phyloP scores from a whole-genome alignment of 1,284 basidiomycete species.

The Cystobasidium slooffiae region DNA sequence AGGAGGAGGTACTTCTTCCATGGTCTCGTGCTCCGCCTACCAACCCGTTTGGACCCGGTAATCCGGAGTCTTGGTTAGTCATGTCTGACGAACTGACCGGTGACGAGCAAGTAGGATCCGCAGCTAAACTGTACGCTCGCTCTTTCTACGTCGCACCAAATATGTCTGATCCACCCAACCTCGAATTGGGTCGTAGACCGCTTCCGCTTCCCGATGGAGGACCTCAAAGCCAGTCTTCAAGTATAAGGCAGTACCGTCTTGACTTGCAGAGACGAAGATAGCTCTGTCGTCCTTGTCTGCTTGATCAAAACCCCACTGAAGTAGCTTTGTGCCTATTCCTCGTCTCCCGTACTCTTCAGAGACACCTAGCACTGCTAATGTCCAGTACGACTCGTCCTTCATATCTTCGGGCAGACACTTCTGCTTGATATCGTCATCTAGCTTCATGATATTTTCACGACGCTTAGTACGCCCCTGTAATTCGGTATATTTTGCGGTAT shows the following conservation, averaged over 20 bases:
- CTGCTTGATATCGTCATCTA: constrained; percentile 5
- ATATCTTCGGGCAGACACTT: constrained; percentile 14
- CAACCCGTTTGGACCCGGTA: too few relatives aligned
- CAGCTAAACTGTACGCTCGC: background rate
- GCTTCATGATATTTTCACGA: constrained; percentile 8
- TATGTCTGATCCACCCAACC: constrained; percentile 29
- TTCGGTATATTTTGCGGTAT: background rate
- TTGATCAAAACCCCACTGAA: constrained; percentile 32
- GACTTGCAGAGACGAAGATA: constrained; percentile 24
- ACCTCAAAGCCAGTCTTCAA: constrained; percentile 19
- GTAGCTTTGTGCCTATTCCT: constrained; percentile 34
- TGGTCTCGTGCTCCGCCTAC: too few relatives aligned
- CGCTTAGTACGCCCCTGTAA: background rate
- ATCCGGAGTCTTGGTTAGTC: too few relatives aligned
- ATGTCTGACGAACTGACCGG: background rate
- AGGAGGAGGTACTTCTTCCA: too few relatives aligned
- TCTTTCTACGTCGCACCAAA: constrained; percentile 19
- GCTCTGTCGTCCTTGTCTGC: constrained; percentile 26
- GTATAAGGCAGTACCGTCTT: constrained; percentile 30
- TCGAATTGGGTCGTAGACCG: background rate
- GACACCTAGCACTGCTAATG: constrained; percentile 18
- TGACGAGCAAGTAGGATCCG: background rate
- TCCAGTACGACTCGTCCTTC: constrained; percentile 22
- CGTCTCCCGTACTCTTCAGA: constrained; percentile 21
- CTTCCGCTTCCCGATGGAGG: background rate